Conservation (phyloP, 2,329 filamentous ascomycete species). For the Aureobasidium vineae region DNA sequence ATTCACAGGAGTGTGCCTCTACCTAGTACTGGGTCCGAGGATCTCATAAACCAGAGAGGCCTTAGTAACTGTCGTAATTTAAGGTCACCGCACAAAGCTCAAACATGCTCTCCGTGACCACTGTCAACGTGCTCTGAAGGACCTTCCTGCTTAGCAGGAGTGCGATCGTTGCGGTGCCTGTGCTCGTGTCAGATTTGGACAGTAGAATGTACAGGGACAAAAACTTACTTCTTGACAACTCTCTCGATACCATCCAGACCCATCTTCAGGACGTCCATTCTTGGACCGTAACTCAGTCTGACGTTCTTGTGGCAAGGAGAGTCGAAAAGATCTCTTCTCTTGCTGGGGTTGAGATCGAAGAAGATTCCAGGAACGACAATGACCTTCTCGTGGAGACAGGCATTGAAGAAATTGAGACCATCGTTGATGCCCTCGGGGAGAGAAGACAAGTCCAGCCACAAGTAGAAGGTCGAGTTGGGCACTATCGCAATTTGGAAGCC, state of each 20-base stretch:
- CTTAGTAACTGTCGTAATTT: not conserved
- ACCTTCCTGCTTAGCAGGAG: constrained; percentile 17
- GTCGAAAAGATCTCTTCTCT: constrained; percentile 88
- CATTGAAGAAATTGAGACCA: constrained; percentile 95
- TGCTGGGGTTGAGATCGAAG: constrained; percentile 91
- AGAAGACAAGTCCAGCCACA: constrained; percentile 67
- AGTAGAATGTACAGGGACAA: not conserved
- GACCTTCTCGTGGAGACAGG: constrained; percentile 87
- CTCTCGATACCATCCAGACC: constrained; percentile 83
- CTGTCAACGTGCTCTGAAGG: not conserved
- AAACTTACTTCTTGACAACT: constrained; percentile 65
- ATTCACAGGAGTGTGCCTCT: not conserved
- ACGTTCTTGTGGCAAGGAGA: constrained; percentile 91
- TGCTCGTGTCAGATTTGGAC: not conserved
- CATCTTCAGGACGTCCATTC: constrained; percentile 72
- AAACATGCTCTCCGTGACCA: constrained; percentile 6
- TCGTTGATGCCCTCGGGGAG: constrained; percentile 82
- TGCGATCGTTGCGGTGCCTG: constrained; percentile 1
- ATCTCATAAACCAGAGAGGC: not conserved
- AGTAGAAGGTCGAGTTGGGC: constrained; percentile 91
- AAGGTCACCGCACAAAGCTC: not conserved
- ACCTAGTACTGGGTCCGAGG: not conserved
- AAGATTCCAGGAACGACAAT: constrained; percentile 98
- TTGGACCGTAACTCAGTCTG: constrained; percentile 78
- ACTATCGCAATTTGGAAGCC: constrained; percentile 78